Evolutionary conservation across 768 basidiomycete species (phyloP).

Genomic region (Chalciporus piperatus): DNA sequence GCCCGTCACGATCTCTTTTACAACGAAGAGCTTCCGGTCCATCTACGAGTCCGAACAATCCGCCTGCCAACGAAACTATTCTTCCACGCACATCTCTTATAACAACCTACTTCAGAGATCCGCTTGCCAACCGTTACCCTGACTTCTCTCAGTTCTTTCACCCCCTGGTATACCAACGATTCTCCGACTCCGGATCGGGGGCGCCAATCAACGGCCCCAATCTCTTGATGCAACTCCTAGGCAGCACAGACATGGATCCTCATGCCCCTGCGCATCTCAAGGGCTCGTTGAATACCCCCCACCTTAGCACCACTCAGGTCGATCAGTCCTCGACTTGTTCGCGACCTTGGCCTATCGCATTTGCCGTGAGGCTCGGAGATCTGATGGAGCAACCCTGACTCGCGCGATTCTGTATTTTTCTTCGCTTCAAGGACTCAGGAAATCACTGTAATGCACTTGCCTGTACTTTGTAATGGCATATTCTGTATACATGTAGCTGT

Average conservation of each 20-base stretch:
- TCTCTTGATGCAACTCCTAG: neutral
- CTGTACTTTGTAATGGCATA: neutral
- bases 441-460: neutral
- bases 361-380: slow-evolving; percentile 19
- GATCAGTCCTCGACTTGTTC: neutral
- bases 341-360: slow-evolving; percentile 19
- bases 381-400: slow-evolving; percentile 1
- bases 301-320: neutral
- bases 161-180: slow-evolving; percentile 13
- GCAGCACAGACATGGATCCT: neutral
- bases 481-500: slow-evolving; percentile 12
- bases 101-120: slow-evolving; percentile 29
- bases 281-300: neutral
- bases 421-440: neutral
- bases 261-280: neutral
- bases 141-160: slow-evolving; percentile 33
- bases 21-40: slow-evolving; percentile 1
- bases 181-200: neutral
- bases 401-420: neutral
- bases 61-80: neutral
- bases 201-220: neutral
- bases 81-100: neutral
- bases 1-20: neutral
- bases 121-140: slow-evolving; percentile 30
- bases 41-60: neutral